Evolutionary conservation across 106 monocot genomes (phyloP).

Genomic region (Dendrobium catenatum): DNA sequence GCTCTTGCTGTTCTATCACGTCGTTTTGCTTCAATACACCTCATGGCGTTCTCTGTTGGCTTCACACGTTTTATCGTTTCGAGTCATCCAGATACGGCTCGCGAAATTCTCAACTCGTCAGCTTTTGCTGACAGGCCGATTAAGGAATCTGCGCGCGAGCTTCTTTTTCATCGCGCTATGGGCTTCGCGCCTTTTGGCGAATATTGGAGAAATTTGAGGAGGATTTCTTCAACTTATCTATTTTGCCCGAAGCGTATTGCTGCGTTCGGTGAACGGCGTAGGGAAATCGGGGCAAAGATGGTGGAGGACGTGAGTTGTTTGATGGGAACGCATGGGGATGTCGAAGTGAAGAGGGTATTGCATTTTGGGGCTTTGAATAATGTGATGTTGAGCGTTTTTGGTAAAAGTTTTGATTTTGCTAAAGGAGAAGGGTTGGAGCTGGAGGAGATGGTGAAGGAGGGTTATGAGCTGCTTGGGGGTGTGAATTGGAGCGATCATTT

Average conservation of each 20-base stretch:
- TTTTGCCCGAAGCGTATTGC: constrained; percentile 18
- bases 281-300: constrained; percentile 15
- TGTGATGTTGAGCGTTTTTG: constrained; percentile 26
- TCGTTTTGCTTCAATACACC: not conserved
- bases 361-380: constrained; percentile 26
- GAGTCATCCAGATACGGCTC: constrained; percentile 27
- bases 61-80: constrained; percentile 28
- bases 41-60: constrained; percentile 34
- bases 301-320: constrained; percentile 3
- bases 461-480: constrained; percentile 23
- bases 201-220: constrained; percentile 28
- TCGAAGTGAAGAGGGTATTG: constrained; percentile 19
- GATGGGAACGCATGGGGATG: constrained; percentile 17
- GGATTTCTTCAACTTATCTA: constrained; percentile 22
- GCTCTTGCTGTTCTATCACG: constrained; percentile 5
- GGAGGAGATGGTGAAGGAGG: constrained; percentile 13
- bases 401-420: constrained; percentile 16
- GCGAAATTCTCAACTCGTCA: constrained; percentile 24
- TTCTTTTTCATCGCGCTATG: constrained; percentile 37
- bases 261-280: constrained; percentile 5
- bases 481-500: constrained; percentile 30
- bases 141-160: constrained; percentile 40
- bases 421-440: constrained; percentile 7
- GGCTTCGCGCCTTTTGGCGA: constrained; percentile 36
- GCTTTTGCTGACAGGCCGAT: constrained; percentile 29